These are phyloP conservation scores for Botryotinia globosa DNA, from an alignment of 2,329 filamentous ascomycete genomes.

Conservation along the genomic window DNA sequence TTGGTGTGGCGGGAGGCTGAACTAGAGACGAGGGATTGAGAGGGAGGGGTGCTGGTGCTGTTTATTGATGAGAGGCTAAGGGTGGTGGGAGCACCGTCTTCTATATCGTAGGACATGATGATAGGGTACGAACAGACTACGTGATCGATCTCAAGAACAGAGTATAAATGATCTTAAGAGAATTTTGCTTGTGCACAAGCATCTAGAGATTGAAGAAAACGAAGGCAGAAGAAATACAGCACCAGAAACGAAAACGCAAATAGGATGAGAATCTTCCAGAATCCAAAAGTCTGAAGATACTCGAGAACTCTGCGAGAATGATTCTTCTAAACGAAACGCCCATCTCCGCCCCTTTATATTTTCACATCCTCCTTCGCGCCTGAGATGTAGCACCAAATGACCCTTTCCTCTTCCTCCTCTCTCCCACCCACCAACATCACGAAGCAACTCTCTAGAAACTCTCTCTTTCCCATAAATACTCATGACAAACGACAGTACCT, in stretches of 20 bases:
- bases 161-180: not conserved
- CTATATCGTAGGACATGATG: conserved; percentile 1
- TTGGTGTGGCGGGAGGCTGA: not conserved
- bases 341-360: not conserved
- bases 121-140: not conserved
- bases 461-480: not conserved
- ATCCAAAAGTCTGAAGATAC: not conserved
- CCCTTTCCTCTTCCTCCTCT: not conserved
- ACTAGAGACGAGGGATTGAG: not conserved
- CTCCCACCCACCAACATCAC: not conserved
- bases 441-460: not conserved
- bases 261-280: not conserved
- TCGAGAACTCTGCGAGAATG: not conserved
- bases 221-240: not conserved
- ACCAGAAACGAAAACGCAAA: not conserved
- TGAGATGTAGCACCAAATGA: not conserved
- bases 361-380: not conserved
- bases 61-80: not conserved
- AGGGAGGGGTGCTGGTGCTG: not conserved
- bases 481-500: not conserved
- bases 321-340: not conserved
- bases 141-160: not conserved
- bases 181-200: not conserved
- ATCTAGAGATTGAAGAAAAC: not conserved
- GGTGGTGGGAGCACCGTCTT: not conserved